These are phyloP conservation scores for Coemansia sp. DNA, from an alignment of 192 early-diverging fungal species.

Conservation along the genomic window DNA sequence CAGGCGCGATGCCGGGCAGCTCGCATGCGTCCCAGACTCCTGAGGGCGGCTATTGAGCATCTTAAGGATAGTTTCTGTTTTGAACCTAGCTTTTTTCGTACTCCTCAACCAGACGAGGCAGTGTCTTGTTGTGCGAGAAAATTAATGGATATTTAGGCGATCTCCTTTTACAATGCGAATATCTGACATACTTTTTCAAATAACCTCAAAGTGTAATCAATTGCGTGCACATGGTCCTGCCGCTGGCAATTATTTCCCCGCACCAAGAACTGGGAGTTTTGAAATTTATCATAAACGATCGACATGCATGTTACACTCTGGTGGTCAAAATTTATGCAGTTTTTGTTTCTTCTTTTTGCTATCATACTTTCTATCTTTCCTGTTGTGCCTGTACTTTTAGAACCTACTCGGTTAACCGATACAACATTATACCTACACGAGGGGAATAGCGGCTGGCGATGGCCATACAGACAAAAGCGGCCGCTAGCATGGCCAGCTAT, in stretches of 20 bases:
- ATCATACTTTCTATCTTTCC: background rate
- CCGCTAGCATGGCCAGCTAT: slow-evolving; percentile 11
- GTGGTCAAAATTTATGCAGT: background rate
- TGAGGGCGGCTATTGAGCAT: slow-evolving; percentile 23
- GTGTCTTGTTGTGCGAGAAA: background rate
- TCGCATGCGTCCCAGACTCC: slow-evolving; percentile 15
- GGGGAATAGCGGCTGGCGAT: background rate
- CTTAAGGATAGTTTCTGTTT: background rate
- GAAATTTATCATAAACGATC: background rate
- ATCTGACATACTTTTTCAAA: background rate
- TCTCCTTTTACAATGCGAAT: background rate
- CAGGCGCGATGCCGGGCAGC: slow-evolving; percentile 3
- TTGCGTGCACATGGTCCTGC: too few relatives aligned
- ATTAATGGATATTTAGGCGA: slow-evolving; percentile 1
- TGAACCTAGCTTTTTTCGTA: background rate
- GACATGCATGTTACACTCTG: background rate
- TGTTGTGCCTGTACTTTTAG: background rate
- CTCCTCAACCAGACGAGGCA: background rate
- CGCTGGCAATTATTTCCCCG: background rate
- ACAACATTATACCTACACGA: background rate
- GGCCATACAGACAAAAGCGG: slow-evolving; percentile 6
- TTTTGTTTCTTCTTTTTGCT: slow-evolving; percentile 2
- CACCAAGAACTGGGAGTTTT: background rate
- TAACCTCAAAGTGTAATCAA: background rate
- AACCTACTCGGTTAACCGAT: background rate